Base-by-base conservation (phyloP, 106 monocot genomes). In the Dactylorhiza incarnata region DNA sequence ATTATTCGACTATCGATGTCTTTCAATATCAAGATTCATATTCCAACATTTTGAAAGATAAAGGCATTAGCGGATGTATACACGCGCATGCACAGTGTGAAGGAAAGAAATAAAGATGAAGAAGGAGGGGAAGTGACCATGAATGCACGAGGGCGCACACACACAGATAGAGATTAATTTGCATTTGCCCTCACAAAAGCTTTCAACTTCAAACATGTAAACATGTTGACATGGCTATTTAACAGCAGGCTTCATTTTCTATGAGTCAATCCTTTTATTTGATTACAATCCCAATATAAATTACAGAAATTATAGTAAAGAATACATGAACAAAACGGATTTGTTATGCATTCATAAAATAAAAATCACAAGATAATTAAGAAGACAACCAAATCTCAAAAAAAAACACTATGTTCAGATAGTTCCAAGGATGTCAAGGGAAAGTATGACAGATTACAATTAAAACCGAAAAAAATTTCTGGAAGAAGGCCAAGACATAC, bases 401-500 rank as follows among this genome's bases (percentile, higher is more conserved):
- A 5, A 59, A 59, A 59, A 22, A 59, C 9, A 59, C 6, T 7
- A 59, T 59, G 19, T 59, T 22, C 19, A 7, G 58, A 22, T 37
- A 37, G 37, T 37, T 37, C 37, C 37, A 37, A 37, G 37, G 37
- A 37, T 37, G 37, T 3, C 37, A 37, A 37, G 37, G 37, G 11
- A 0, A 52, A 77, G 61, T 22, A 10, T 22, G 2, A 17, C 16
- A 22, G 13, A 24, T 45, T n/a, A 16, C 3, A 37, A 37, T 37
- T 37, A 49, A 51, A 67, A 43, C 23, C 48, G 1, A 54, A 48
- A 13, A 53, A 22, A 59, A 51, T 50, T 66, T 69, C 17, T 49
- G 9, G 61, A 14, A 59, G 49, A 49, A 66, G 48, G n/a, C n/a
- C 16, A 17, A 74, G 15, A 92, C 95, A 86, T 82, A 95, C 95